Percentiles rank a stretch among this genome's conserved stretches.
Conservation (phyloP, 768 basidiomycete species). For the Russula compacta region DNA sequence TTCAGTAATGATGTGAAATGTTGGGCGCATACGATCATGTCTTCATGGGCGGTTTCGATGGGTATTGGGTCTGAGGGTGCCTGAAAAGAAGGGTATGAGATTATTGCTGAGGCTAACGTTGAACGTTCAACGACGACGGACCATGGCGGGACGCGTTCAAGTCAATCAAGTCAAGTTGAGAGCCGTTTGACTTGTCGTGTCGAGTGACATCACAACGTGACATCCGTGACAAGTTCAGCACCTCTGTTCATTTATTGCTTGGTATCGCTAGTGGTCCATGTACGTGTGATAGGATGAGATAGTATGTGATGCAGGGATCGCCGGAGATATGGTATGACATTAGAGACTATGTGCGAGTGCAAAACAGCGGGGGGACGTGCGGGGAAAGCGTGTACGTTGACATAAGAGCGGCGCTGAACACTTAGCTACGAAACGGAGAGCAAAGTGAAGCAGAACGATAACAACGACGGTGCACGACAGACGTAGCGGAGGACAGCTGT, state of each 20-base stretch:
- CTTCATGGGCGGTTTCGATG: constrained; percentile 94
- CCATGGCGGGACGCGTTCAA: constrained; percentile 3
- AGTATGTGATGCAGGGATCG: constrained; percentile 15
- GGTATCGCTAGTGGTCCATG: constrained; percentile 13
- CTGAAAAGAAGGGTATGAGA: neutral
- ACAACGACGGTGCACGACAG: constrained; percentile 6
- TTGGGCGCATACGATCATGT: constrained; percentile 80
- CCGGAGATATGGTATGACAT: constrained; percentile 8
- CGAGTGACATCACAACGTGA: constrained; percentile 1
- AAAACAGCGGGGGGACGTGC: constrained; percentile 7
- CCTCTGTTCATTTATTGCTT: constrained; percentile 28
- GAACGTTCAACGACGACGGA: neutral
- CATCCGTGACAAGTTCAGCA: neutral
- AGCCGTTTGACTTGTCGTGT: neutral
- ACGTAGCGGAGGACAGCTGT: neutral
- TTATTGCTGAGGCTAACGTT: neutral
- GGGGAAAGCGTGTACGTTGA: neutral
- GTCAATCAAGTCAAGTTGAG: neutral
- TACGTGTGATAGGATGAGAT: neutral
- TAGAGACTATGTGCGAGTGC: neutral
- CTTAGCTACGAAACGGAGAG: constrained; percentile 7
- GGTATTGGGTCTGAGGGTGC: constrained; percentile 55
- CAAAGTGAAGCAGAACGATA: constrained; percentile 11
- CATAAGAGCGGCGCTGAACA: constrained; percentile 4
- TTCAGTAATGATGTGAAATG: neutral